Percentiles rank a stretch among this genome's conserved stretches.
phyloP scores from a whole-genome alignment of 2,329 filamentous ascomycete genomes.

The Aspergillus puulaauensis region DNA sequence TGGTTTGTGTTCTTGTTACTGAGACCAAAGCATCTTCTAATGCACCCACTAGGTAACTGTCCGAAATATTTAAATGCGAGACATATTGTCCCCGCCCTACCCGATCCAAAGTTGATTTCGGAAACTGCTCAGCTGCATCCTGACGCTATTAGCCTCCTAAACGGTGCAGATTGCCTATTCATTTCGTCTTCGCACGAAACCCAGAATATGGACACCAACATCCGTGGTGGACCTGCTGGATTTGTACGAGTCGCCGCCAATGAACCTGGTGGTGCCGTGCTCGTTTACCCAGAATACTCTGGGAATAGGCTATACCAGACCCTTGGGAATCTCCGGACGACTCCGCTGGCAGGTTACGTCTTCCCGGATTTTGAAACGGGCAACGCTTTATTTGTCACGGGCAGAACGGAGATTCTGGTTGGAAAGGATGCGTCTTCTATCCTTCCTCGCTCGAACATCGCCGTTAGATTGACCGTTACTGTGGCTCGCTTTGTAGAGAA shows the following conservation, averaged over 20 bases:
- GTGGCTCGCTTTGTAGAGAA: conserved; percentile 62
- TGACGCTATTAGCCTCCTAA: conserved; percentile 60
- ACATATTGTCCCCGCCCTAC: conserved; percentile 55
- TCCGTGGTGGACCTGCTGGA: conserved; percentile 71
- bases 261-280: conserved; percentile 42
- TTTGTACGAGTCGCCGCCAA: conserved; percentile 70
- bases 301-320: conserved; percentile 84
- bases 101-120: conserved; percentile 55
- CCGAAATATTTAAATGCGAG: conserved; percentile 85
- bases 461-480: conserved; percentile 65
- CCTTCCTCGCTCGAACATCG: conserved; percentile 70
- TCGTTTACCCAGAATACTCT: conserved; percentile 81
- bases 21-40: background rate
- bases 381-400: conserved; percentile 72
- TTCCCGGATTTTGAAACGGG: conserved; percentile 74
- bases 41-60: conserved; percentile 62
- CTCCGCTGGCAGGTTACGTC: conserved; percentile 66
- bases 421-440: conserved; percentile 61
- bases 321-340: conserved; percentile 70
- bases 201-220: conserved; percentile 75
- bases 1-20: conserved; percentile 36
- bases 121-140: conserved; percentile 49
- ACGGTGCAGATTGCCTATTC: conserved; percentile 73
- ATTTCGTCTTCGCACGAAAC: conserved; percentile 64
- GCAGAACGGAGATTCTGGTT: conserved; percentile 64